Evolutionary conservation across 108 stramenopile genomes (phyloP).

Genomic region (Heterococcus sp.): DNA sequence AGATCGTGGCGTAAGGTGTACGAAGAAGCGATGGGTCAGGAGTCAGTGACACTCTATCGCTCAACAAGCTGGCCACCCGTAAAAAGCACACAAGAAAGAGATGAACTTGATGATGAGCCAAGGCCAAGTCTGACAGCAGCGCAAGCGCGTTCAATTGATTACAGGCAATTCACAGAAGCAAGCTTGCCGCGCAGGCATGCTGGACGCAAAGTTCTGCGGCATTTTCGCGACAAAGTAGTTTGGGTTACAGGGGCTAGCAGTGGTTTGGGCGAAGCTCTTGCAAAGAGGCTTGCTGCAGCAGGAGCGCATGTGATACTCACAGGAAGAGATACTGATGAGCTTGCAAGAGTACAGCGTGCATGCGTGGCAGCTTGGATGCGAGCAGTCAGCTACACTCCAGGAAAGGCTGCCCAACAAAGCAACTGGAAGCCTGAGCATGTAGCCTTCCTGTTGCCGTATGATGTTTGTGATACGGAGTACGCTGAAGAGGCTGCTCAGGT

Average conservation of each 20-base stretch:
- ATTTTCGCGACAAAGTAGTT: not conserved
- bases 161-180: not conserved
- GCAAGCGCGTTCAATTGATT: not conserved
- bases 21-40: no score
- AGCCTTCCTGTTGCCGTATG: not conserved
- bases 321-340: constrained; percentile 8
- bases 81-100: no score
- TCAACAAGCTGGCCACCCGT: no score
- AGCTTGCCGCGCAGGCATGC: not conserved
- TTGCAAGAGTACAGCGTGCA: constrained; percentile 33
- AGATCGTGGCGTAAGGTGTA: no score
- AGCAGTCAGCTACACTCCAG: not conserved
- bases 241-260: not conserved
- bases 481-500: not conserved
- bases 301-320: constrained; percentile 23
- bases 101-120: no score
- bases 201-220: not conserved
- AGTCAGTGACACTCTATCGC: no score
- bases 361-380: constrained; percentile 40
- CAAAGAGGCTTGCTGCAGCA: not conserved
- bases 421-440: not conserved
- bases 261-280: not conserved
- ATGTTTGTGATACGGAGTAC: not conserved
- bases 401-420: not conserved
- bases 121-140: not conserved